These are phyloP conservation scores for Meripilus lineatus DNA, from an alignment of 1,284 basidiomycete genomes.

Conservation along the genomic window DNA sequence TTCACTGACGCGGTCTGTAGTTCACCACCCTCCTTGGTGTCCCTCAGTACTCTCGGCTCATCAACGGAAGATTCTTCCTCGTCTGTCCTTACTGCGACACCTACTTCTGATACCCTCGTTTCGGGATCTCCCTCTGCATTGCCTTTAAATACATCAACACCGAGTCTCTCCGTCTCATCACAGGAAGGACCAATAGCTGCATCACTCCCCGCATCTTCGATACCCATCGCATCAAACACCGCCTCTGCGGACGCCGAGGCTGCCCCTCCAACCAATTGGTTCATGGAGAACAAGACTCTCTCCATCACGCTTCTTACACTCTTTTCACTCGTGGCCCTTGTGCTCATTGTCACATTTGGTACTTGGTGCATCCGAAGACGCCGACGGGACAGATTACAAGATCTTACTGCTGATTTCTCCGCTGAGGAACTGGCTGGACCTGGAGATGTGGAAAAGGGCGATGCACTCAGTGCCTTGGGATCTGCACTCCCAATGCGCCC, in stretches of 20 bases:
- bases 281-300: constrained; percentile 59
- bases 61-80: too few relatives aligned
- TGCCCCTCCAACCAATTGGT: constrained; percentile 29
- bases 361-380: constrained; percentile 48
- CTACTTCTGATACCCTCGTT: too few relatives aligned
- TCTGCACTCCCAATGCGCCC: constrained; percentile 12
- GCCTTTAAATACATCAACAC: too few relatives aligned
- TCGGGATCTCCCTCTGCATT: too few relatives aligned
- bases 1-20: too few relatives aligned
- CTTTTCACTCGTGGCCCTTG: constrained; percentile 45
- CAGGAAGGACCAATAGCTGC: too few relatives aligned
- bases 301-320: constrained; percentile 53
- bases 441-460: constrained; percentile 29
- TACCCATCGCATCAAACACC: constrained; percentile 1
- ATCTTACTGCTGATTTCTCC: constrained; percentile 52
- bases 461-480: constrained; percentile 14
- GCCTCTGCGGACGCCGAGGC: constrained; percentile 6
- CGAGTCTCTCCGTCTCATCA: too few relatives aligned
- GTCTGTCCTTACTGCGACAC: too few relatives aligned
- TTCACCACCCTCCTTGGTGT: too few relatives aligned
- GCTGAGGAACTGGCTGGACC: constrained; percentile 29
- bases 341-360: constrained; percentile 38
- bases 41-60: too few relatives aligned
- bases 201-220: too few relatives aligned
- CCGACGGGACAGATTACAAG: constrained; percentile 37